Conservation (phyloP, 225 moss, liverwort and hornwort genomes). For the Marchantia paleacea region DNA sequence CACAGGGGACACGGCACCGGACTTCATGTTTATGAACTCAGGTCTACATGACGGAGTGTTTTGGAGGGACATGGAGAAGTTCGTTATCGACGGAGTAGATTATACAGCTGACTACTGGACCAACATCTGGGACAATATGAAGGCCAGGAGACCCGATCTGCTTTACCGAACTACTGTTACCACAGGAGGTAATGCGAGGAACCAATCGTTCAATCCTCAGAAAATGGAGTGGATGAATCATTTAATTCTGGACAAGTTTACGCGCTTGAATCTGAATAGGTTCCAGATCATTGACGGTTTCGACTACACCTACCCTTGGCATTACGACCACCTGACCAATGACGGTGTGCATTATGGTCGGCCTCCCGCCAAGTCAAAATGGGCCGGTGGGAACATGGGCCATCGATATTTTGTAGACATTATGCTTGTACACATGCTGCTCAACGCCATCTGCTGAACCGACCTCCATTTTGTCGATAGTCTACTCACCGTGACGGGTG, state of each 20-base stretch:
- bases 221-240: conserved; percentile 59
- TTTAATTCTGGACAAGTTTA: conserved; percentile 35
- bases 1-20: conserved; percentile 34
- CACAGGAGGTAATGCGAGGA: conserved; percentile 37
- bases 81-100: conserved; percentile 26
- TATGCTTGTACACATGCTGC: conserved; percentile 44
- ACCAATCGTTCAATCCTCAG: conserved; percentile 46
- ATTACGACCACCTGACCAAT: conserved; percentile 47
- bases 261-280: conserved; percentile 34
- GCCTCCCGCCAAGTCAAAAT: conserved; percentile 35
- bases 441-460: conserved; percentile 38
- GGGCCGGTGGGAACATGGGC: conserved; percentile 35
- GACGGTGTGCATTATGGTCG: conserved; percentile 62
- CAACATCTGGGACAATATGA: conserved; percentile 32
- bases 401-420: conserved; percentile 46
- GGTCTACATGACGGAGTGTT: conserved; percentile 50
- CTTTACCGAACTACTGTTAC: conserved; percentile 48
- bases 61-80: conserved; percentile 36
- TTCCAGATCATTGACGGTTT: conserved; percentile 51
- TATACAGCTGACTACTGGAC: conserved; percentile 35
- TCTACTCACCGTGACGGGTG: neutral
- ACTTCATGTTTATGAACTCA: conserved; percentile 48
- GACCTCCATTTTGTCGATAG: neutral
- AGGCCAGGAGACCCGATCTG: conserved; percentile 27
- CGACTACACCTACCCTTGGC: conserved; percentile 56